Conservation (phyloP, 2,329 filamentous ascomycete species). For the Fusarium stilboides region DNA sequence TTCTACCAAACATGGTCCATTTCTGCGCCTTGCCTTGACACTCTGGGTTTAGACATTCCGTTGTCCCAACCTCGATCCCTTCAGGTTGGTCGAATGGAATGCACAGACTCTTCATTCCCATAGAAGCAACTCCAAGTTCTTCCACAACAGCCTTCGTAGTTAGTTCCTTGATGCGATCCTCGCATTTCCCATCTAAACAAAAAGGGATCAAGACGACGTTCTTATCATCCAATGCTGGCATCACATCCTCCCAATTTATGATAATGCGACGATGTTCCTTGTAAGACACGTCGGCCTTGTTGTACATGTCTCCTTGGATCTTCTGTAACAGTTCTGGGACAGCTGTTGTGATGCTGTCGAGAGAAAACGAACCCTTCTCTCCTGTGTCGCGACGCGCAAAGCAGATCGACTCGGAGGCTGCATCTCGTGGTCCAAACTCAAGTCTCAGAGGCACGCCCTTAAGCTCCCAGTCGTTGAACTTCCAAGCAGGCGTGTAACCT, state of each 20-base stretch:
- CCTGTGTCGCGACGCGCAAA: conserved; percentile 91
- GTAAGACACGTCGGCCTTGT: conserved; percentile 83
- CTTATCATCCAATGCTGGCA: conserved; percentile 90
- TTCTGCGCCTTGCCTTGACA: conserved; percentile 84
- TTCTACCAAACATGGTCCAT: conserved; percentile 94
- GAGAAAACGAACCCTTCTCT: conserved; percentile 84
- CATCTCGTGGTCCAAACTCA: conserved; percentile 96
- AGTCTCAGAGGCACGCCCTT: conserved; percentile 94
- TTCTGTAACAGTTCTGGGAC: conserved; percentile 87
- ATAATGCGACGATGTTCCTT: conserved; percentile 84
- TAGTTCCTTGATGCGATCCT: conserved; percentile 95
- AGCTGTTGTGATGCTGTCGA: conserved; percentile 79
- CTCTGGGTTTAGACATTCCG: conserved; percentile 92
- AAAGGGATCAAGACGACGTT: conserved; percentile 94
- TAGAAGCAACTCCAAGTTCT: conserved; percentile 50
- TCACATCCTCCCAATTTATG: conserved; percentile 91
- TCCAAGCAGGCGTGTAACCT: conserved; percentile 94
- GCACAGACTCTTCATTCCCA: conserved; percentile 80
- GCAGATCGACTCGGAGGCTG: conserved; percentile 86
- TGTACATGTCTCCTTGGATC: conserved; percentile 88
- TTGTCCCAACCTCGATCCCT: conserved; percentile 83
- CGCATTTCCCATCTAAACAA: conserved; percentile 86
- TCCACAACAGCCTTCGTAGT: conserved; percentile 71
- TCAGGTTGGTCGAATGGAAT: conserved; percentile 87
- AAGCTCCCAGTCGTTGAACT: conserved; percentile 99